phyloP scores from a whole-genome alignment of 2,329 filamentous ascomycete species.

The Ophiostoma pallidulum region DNA sequence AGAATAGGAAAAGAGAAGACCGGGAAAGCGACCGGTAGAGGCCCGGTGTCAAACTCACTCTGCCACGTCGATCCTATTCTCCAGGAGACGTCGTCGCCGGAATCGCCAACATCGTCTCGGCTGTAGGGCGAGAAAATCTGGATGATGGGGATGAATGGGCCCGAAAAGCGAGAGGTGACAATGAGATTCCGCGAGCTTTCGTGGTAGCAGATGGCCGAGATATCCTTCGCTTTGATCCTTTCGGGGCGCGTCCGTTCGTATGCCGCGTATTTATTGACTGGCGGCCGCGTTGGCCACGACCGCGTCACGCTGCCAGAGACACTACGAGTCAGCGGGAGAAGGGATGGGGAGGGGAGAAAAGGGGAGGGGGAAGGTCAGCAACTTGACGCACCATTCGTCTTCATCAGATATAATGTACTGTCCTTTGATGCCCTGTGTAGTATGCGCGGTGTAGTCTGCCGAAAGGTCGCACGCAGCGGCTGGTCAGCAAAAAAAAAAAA shows the following conservation, averaged over 20 bases:
- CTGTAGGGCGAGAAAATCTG: slow-evolving; percentile 5
- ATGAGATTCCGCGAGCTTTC: slow-evolving; percentile 32
- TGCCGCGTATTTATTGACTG: not conserved
- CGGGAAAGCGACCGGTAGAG: no score
- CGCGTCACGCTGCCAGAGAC: not conserved
- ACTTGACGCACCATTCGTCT: slow-evolving; percentile 29
- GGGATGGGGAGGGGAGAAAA: not conserved
- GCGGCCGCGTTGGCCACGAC: not conserved
- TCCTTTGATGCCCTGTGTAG: slow-evolving; percentile 22
- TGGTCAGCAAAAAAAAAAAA: not conserved
- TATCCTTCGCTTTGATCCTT: slow-evolving; percentile 19
- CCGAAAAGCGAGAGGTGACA: slow-evolving; percentile 28
- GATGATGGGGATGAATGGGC: not conserved
- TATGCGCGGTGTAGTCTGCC: slow-evolving; percentile 22
- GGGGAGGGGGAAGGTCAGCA: not conserved
- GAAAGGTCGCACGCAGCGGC: no score
- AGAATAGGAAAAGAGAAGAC: no score
- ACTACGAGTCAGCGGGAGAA: no score
- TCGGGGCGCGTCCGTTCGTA: slow-evolving; percentile 4
- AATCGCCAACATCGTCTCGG: slow-evolving; percentile 20
- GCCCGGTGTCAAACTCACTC: no score
- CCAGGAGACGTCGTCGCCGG: slow-evolving; percentile 7
- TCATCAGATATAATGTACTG: slow-evolving; percentile 35
- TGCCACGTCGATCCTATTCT: not conserved
- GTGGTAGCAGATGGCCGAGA: slow-evolving; percentile 41